These are phyloP conservation scores for Venturia asperata DNA, from an alignment of 2,329 filamentous ascomycete genomes.

Conservation along the genomic window DNA sequence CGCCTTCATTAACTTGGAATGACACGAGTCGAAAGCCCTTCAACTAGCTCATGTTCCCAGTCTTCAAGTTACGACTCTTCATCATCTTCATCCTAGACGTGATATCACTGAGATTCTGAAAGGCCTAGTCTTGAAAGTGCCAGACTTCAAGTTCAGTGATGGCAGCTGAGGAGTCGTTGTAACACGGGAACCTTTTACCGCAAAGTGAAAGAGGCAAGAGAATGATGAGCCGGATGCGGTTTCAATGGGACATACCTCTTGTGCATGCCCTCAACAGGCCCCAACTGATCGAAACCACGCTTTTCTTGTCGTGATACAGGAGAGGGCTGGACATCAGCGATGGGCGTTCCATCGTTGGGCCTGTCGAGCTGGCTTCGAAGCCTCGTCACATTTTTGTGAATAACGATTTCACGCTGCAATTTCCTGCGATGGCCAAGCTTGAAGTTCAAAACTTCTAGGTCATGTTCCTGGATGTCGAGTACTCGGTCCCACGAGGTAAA, in stretches of 20 bases:
- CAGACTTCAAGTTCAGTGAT: not conserved
- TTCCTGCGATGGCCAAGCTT: conserved; percentile 22
- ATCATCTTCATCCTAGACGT: not conserved
- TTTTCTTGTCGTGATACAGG: not conserved
- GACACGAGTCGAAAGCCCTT: not conserved
- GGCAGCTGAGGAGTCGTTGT: not conserved
- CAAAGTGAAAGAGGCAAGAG: not conserved
- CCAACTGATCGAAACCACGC: not conserved
- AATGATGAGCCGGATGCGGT: not conserved
- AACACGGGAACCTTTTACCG: not conserved
- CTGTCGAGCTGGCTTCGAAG: not conserved
- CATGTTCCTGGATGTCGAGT: conserved; percentile 21
- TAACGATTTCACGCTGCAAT: conserved; percentile 20
- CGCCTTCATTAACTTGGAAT: not conserved
- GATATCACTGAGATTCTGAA: not conserved
- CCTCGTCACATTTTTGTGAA: not conserved
- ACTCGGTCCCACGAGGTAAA: conserved; percentile 22
- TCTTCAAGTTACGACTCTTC: not conserved
- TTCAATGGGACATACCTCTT: not conserved
- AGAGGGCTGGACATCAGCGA: not conserved
- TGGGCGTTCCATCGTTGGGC: not conserved
- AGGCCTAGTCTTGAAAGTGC: not conserved
- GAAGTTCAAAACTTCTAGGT: conserved; percentile 20
- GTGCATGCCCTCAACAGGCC: not conserved
- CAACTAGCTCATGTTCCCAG: not conserved